Conservation (phyloP, 306 rosid species). For the Rubus idaeus region DNA sequence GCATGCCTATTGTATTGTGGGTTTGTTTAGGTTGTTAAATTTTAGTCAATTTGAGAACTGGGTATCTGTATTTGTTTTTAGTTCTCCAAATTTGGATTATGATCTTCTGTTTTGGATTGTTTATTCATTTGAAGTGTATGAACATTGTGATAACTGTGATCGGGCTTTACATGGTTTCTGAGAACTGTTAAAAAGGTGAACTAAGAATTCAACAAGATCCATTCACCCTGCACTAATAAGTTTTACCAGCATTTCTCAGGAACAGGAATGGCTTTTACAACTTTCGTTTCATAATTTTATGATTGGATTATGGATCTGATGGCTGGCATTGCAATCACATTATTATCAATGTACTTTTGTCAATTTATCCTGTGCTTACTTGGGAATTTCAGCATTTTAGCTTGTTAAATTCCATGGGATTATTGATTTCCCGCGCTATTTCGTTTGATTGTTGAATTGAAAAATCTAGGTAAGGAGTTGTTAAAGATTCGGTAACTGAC, state of each 20-base stretch:
- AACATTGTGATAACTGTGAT: not conserved
- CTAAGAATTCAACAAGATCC: slow-evolving; percentile 10
- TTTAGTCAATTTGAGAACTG: slow-evolving; percentile 18
- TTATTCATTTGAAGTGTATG: slow-evolving; percentile 22
- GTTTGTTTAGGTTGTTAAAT: not conserved
- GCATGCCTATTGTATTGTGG: not conserved
- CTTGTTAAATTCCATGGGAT: not conserved
- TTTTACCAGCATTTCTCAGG: slow-evolving; percentile 14
- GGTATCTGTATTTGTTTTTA: slow-evolving; percentile 14
- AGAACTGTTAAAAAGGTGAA: slow-evolving; percentile 16
- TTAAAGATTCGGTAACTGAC: slow-evolving; percentile 25
- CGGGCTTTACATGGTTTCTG: slow-evolving; percentile 25
- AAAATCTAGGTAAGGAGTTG: not conserved
- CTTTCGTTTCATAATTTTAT: slow-evolving; percentile 25
- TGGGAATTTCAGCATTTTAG: slow-evolving; percentile 22
- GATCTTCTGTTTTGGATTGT: slow-evolving; percentile 18
- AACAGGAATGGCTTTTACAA: not conserved
- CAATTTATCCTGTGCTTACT: slow-evolving; percentile 19
- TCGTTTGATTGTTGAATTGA: slow-evolving; percentile 15
- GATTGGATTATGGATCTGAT: slow-evolving; percentile 16
- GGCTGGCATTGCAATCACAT: not conserved
- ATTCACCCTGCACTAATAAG: slow-evolving; percentile 17
- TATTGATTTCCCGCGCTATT: slow-evolving; percentile 4
- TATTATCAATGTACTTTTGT: slow-evolving; percentile 6
- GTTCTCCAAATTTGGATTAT: not conserved